Evolutionary conservation across 495 filamentous ascomycete genomes (phyloP).

Genomic region (Hypoxylon rickii): DNA sequence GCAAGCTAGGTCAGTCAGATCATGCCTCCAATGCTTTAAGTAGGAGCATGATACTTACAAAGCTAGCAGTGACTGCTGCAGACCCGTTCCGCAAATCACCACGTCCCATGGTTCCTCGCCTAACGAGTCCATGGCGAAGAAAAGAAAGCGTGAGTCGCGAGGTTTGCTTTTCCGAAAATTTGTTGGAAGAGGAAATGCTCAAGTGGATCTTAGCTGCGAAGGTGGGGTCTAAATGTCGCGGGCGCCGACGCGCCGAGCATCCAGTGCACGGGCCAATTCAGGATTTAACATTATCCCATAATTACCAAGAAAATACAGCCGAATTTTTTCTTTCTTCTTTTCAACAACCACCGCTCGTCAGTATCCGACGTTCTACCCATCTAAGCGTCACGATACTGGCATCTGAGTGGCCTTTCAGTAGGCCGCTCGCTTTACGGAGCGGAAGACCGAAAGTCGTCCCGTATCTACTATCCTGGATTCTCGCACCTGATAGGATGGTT

Average conservation of each 20-base stretch:
- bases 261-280: constrained; percentile 6
- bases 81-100: constrained; percentile 84
- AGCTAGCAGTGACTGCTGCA: constrained; percentile 89
- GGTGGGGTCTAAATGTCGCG: constrained; percentile 16
- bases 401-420: constrained; percentile 72
- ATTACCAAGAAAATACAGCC: no score
- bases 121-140: constrained; percentile 73
- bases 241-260: constrained; percentile 7
- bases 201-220: no score
- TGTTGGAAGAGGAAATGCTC: constrained; percentile 40
- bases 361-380: constrained; percentile 41
- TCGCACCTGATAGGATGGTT: constrained; percentile 78
- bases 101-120: constrained; percentile 87
- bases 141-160: constrained; percentile 22
- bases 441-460: constrained; percentile 78
- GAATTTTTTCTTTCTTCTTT: constrained; percentile 40
- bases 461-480: constrained; percentile 96
- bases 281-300: not conserved
- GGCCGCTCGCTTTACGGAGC: constrained; percentile 58
- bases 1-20: constrained; percentile 69
- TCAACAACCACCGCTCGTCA: constrained; percentile 58
- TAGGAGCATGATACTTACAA: constrained; percentile 64
- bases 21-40: constrained; percentile 27
- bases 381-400: constrained; percentile 46
- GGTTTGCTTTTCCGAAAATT: constrained; percentile 38